phyloP scores from a whole-genome alignment of 371 early-diverging fungal species.

The Apophysomyces elegans region DNA sequence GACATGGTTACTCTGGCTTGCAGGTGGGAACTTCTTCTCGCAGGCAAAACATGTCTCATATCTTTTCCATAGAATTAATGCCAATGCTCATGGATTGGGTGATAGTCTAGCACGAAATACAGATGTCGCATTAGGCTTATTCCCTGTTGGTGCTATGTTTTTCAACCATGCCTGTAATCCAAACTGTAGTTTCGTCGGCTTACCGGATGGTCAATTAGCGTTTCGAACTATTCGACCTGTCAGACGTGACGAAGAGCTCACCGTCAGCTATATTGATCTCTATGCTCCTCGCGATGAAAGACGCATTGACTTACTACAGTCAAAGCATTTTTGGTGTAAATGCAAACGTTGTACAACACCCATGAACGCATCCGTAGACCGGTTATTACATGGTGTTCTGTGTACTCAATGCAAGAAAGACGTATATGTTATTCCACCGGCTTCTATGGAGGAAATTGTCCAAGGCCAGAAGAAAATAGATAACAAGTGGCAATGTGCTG shows the following conservation, averaged over 20 bases:
- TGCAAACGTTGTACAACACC: conserved; percentile 67
- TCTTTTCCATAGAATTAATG: conserved; percentile 49
- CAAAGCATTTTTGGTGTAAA: conserved; percentile 77
- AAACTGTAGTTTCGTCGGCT: conserved; percentile 65
- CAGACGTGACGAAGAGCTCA: conserved; percentile 58
- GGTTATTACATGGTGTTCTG: conserved; percentile 68
- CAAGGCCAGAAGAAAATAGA: conserved; percentile 18
- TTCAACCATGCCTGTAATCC: conserved; percentile 74
- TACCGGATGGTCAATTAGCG: conserved; percentile 52
- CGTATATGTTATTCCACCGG: conserved; percentile 67
- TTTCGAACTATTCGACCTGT: conserved; percentile 66
- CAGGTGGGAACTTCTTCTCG: conserved; percentile 35
- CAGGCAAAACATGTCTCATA: neutral
- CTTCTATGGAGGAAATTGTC: conserved; percentile 33
- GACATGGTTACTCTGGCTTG: conserved; percentile 66
- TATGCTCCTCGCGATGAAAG: conserved; percentile 73
- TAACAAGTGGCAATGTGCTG: conserved; percentile 45
- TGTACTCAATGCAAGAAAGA: conserved; percentile 63
- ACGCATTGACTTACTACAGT: conserved; percentile 46
- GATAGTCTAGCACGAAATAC: conserved; percentile 58
- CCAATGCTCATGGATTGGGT: conserved; percentile 60
- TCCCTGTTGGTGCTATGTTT: conserved; percentile 65
- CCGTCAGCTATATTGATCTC: conserved; percentile 69
- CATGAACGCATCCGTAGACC: conserved; percentile 67
- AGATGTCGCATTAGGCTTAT: conserved; percentile 66